Conservation (phyloP, 2,329 filamentous ascomycete species). For the Daldinia sp. region DNA sequence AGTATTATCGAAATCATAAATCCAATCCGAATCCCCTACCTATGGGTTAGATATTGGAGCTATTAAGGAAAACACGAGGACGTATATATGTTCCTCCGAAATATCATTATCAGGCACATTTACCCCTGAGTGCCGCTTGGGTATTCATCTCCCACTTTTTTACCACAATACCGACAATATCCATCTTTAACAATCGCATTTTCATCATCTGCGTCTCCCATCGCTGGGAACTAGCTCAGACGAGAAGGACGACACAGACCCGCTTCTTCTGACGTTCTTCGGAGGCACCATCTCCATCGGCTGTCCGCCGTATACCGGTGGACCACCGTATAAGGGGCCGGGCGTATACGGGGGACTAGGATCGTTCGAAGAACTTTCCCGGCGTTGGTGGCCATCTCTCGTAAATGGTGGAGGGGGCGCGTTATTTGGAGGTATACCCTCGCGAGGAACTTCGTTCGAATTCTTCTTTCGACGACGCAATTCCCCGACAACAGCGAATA, state of each 20-base stretch:
- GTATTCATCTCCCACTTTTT: not conserved
- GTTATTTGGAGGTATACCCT: not conserved
- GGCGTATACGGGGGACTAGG: conserved; percentile 36
- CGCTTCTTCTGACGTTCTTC: conserved; percentile 20
- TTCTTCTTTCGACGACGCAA: conserved; percentile 35
- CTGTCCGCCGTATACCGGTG: not conserved
- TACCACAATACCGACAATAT: not conserved
- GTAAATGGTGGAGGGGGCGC: not conserved
- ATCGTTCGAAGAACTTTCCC: conserved; percentile 1
- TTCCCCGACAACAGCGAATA: conserved; percentile 47
- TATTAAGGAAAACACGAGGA: not conserved
- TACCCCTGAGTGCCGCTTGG: not conserved
- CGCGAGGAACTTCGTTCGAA: not conserved
- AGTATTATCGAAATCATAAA: no score
- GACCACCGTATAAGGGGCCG: conserved; percentile 11
- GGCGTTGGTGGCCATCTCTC: conserved; percentile 27
- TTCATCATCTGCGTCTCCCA: not conserved
- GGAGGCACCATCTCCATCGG: conserved; percentile 17
- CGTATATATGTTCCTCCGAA: not conserved
- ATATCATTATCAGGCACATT: not conserved
- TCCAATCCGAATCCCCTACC: not conserved
- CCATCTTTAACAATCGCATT: not conserved
- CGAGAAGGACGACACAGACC: conserved; percentile 28
- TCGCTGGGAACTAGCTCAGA: not conserved
- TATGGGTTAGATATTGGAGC: no score